Base-by-base conservation (phyloP, 2,329 filamentous ascomycete species). In the Nannizzia gypsea region DNA sequence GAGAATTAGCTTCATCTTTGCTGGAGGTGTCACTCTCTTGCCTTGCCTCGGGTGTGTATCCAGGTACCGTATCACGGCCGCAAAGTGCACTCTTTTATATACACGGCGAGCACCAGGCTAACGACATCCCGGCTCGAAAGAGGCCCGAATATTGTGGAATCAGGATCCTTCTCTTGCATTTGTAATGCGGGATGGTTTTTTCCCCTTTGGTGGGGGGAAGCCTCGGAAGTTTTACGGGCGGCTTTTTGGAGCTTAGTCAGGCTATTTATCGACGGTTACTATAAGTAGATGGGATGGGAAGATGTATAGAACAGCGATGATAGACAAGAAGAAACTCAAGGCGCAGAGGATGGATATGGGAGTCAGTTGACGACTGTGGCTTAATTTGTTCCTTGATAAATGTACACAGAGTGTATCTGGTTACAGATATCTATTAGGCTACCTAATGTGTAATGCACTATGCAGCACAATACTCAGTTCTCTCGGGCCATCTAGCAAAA, bases 1-100 rank as follows among this genome's bases (percentile, higher is more conserved):
- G 59, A 95, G 83, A 65, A 95, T 82, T 71, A 95, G 79, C 78
- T 89, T 89, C 77, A 89, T 89, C 80, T 81, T 85, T 15, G 24
- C 26, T 52, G 22, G 9, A 3, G 44, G 22, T 13, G 17, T 22
- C 17, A 13, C n/a, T 52, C 2, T 28, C 11, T n/a, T 6, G 26
- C 13, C 48, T n/a, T 26, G 48, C 38, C 38, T 42, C n/a, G n/a
- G 6, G 38, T 42, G n/a, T 52, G 13, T 28, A n/a, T 31, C 26
- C 26, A 17, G 6, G 8, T 52, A 31, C 22, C 24, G 8, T 52
- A 31, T 11, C 24, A 22, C 2, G 24, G 2, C 15, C 11, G 22
- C 13, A 52, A n/a, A 28, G 9, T 6, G 26, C 48, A 8, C 20
- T 46, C 6, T 46, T 46, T 6, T 28, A 52, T 52, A 28, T 36